Conservation (phyloP, 2,329 filamentous ascomycete genomes). For the Gnomoniopsis sp. region DNA sequence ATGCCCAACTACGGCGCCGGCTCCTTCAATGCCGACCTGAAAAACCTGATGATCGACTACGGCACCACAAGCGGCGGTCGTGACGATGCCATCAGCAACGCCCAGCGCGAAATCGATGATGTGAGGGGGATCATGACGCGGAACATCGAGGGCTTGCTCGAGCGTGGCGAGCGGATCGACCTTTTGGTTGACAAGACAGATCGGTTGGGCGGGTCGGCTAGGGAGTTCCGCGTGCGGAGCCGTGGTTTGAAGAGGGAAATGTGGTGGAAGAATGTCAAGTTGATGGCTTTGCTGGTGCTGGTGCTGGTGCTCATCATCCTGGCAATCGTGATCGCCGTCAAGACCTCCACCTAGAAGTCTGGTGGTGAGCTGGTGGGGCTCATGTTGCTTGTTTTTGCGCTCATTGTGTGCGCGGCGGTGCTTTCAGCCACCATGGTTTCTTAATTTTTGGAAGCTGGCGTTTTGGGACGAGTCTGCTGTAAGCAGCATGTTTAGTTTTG, state of each 20-base stretch:
- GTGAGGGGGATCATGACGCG: constrained; percentile 91
- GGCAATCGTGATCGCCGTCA: constrained; percentile 52
- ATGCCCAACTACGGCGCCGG: constrained; percentile 89
- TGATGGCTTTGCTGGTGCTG: constrained; percentile 76
- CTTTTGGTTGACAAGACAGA: constrained; percentile 96
- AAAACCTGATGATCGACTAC: constrained; percentile 76
- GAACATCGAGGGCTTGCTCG: constrained; percentile 86
- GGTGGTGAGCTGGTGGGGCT: not conserved
- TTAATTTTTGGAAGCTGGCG: not conserved
- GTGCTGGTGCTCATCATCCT: constrained; percentile 61
- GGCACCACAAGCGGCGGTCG: constrained; percentile 73
- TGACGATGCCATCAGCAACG: constrained; percentile 78
- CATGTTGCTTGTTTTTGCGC: constrained; percentile 2
- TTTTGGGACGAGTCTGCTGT: constrained; percentile 6
- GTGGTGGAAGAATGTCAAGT: constrained; percentile 99
- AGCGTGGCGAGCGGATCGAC: constrained; percentile 90
- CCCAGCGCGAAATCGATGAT: constrained; percentile 86
- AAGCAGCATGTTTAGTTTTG: not conserved
- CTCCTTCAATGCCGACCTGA: constrained; percentile 78
- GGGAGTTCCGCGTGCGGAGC: constrained; percentile 86
- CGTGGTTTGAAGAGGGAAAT: constrained; percentile 84
- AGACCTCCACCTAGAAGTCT: constrained; percentile 31
- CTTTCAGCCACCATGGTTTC: not conserved
- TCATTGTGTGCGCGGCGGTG: not conserved
- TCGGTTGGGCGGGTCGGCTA: constrained; percentile 78